Base-by-base conservation (phyloP, 2,329 filamentous ascomycete genomes). In the Colletotrichum siamense region DNA sequence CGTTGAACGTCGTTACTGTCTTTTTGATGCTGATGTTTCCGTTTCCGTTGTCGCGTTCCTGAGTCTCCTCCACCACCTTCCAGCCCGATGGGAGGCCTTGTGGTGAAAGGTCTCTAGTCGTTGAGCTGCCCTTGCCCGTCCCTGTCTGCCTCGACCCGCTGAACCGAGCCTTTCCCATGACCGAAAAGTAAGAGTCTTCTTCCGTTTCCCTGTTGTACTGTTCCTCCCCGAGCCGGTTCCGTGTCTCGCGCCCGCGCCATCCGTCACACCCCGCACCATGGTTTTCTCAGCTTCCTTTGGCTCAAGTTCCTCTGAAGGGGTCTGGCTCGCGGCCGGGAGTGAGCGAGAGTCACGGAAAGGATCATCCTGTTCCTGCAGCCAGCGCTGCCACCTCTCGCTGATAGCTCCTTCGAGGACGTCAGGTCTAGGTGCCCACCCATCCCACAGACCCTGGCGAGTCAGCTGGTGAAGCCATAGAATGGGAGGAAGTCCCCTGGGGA, bases 401-500 rank as follows among this genome's bases (percentile, higher is more conserved):
- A 76, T 70, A 39, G 68, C 66, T 18, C 68, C 73, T 5, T 78
- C 73, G 34, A 77, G 22, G 24, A 76, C 64, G 30, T 73, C 73
- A 8, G 77, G 76, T 15, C 73, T 73, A 7, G 77, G 36, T 18
- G 73, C 72, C 77, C 77, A 78, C 26, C 77, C 77, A 22, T 78
- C 77, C 77, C 76, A 78, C 8, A 78, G 73, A 22, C 77, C 76
- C 62, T 78, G 77, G 7, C 77, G 72, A 12, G 71, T 77, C 22
- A 78, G 77, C 39, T 78, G 77, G 61, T 78, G 77, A 61, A 87
- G 81, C 86, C 88, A 90, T 57, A 87, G 85, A 66, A 82, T 83
- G 9, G 83, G 81, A 3, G 87, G 86, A 79, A 88, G 85, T 5
- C 85, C 85, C 12, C 76, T 74, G 12, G 86, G 85, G 70, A 84